Conservation (phyloP, 2,329 filamentous ascomycete species). For the Aciculosporium take region DNA sequence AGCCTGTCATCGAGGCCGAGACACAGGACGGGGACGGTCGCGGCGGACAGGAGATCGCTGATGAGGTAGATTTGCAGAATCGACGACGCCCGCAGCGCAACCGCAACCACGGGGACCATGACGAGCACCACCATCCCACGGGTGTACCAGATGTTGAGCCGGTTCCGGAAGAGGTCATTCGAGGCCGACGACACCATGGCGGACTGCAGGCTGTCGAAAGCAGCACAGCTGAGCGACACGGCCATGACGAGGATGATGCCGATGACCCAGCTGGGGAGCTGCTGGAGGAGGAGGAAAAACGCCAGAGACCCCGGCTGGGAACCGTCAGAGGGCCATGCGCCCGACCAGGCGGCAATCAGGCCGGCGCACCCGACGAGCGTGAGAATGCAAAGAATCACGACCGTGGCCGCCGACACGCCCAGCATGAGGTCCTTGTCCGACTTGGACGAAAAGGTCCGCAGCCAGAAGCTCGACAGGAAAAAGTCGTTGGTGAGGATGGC, state of each 20-base stretch:
- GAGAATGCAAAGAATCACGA: slow-evolving; percentile 52
- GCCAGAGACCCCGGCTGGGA: slow-evolving; percentile 47
- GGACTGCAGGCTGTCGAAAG: slow-evolving; percentile 69
- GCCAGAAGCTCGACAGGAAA: slow-evolving; percentile 74
- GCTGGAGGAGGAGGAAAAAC: slow-evolving; percentile 60
- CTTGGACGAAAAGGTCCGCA: slow-evolving; percentile 67
- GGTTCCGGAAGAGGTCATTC: slow-evolving; percentile 76
- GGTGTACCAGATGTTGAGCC: slow-evolving; percentile 60
- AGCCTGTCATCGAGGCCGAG: slow-evolving; percentile 56
- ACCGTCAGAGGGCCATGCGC: slow-evolving; percentile 50
- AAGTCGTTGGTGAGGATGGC: slow-evolving; percentile 76
- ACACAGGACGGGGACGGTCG: slow-evolving; percentile 59
- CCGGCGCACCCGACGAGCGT: slow-evolving; percentile 60
- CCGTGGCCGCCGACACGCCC: slow-evolving; percentile 54
- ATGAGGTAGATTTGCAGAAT: slow-evolving; percentile 75
- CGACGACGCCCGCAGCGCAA: slow-evolving; percentile 59
- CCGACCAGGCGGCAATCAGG: slow-evolving; percentile 65
- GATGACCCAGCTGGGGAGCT: slow-evolving; percentile 67
- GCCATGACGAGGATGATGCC: slow-evolving; percentile 72
- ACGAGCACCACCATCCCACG: slow-evolving; percentile 53
- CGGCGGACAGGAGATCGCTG: slow-evolving; percentile 63
- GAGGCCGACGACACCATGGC: slow-evolving; percentile 76
- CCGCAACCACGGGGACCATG: slow-evolving; percentile 59
- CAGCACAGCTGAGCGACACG: slow-evolving; percentile 58
- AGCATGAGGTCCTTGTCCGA: slow-evolving; percentile 67